Evolutionary conservation across 805 yeast genomes (phyloP).

Genomic region (Pichia californica): DNA sequence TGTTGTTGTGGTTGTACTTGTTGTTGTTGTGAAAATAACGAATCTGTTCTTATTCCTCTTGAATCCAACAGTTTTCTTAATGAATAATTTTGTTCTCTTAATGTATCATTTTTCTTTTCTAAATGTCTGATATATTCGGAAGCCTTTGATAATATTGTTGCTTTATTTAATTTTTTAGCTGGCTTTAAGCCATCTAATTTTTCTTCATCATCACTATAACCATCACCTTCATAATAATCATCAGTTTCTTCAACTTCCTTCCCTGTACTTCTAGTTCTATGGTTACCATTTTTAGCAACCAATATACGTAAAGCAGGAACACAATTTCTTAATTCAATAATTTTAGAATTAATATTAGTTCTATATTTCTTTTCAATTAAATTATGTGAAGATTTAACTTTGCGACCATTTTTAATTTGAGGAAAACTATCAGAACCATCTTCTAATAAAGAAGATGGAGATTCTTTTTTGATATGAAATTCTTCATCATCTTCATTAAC

Average conservation of each 20-base stretch:
- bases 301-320: constrained; percentile 66
- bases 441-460: background rate
- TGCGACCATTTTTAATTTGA: constrained; percentile 26
- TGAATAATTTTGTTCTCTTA: constrained; percentile 42
- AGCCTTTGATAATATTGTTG: constrained; percentile 68
- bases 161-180: constrained; percentile 71
- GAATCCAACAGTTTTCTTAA: constrained; percentile 22
- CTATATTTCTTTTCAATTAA: constrained; percentile 79
- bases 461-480: constrained; percentile 6
- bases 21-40: constrained; percentile 7
- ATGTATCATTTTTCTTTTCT: constrained; percentile 50
- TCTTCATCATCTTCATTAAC: constrained; percentile 16
- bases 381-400: constrained; percentile 65
- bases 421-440: constrained; percentile 5
- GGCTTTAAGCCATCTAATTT: constrained; percentile 71
- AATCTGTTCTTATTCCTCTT: constrained; percentile 9
- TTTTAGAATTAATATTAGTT: constrained; percentile 72
- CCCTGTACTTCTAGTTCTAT: constrained; percentile 29
- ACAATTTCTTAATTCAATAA: constrained; percentile 63
- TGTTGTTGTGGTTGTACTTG: too few relatives aligned
- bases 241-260: constrained; percentile 36
- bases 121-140: constrained; percentile 72
- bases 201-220: constrained; percentile 45
- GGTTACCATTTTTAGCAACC: constrained; percentile 30
- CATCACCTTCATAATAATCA: constrained; percentile 46